Base-by-base conservation (phyloP, 768 basidiomycete genomes). In the Steccherinum ochraceum region DNA sequence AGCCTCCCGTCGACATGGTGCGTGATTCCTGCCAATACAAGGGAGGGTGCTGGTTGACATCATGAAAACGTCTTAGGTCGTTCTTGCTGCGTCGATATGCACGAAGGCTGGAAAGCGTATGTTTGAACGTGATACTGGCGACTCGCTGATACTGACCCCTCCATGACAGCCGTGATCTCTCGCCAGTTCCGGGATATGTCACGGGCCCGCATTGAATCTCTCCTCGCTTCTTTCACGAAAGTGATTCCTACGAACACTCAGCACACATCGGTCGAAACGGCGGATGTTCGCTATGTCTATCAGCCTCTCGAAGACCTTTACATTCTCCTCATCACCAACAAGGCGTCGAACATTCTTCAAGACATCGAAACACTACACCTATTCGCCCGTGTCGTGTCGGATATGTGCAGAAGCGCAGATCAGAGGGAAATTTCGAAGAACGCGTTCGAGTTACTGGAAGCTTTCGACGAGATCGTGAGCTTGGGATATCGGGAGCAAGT, bases 311-410 rank as follows among this genome's bases (percentile, higher is more conserved):
- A 96, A 67, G 93, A 97, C 66, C 82, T 98, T 21, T 98, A 97
- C 70, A 95, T 98, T 53, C 78, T 98, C 58, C 78, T 98, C 56
- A 94, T 98, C 70, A 98, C 95, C 49, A 98, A 97, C 73, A 97
- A 96, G 68, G 90, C 92, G 5, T 93, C 90, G n/a, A 99, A 99
- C 63, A 98, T 98, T 61, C 74, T 99, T 35, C 96, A 96, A 72
- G 96, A 98, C 67, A 95, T 98, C 56, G 89, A 96, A 52, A 99
- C 95, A 0, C 77, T 99, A 0, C 91, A 94, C 58, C 86, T 99
- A 30, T 87, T 96, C 60, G 86, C 94, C 1, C 85, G 95, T 26
- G 86, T 96, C 44, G 93, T 96, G 12, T 93, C 93, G 2, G 93
- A 95, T 67, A 69, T 94, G 68, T 93, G 91, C 66, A 77, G 90